Evolutionary conservation across 768 basidiomycete species (phyloP).

Genomic region (Serpula lacrymans): DNA sequence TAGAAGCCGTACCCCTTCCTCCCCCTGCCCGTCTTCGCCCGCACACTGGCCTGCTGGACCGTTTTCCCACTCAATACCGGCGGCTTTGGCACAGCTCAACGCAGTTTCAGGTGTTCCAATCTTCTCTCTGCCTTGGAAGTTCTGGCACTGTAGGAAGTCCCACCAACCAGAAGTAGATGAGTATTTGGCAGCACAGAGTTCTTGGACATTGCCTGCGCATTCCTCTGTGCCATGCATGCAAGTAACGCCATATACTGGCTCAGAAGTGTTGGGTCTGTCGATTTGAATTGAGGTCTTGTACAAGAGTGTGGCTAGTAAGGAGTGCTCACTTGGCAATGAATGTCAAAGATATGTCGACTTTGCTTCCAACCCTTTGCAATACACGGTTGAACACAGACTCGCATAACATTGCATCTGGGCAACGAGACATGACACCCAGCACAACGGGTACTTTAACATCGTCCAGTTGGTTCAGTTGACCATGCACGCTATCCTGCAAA

Average conservation of each 20-base stretch:
- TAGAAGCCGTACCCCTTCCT: constrained; percentile 65
- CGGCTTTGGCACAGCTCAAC: constrained; percentile 58
- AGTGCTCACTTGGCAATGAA: constrained; percentile 78
- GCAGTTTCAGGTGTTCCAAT: constrained; percentile 69
- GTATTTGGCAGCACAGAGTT: constrained; percentile 75
- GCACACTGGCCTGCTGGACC: constrained; percentile 56
- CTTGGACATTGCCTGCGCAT: constrained; percentile 86
- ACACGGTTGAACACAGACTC: constrained; percentile 77
- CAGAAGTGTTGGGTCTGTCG: constrained; percentile 59
- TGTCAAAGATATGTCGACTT: constrained; percentile 64
- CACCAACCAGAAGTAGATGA: constrained; percentile 63
- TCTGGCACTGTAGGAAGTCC: constrained; percentile 81
- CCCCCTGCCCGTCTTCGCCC: constrained; percentile 54
- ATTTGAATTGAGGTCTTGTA: constrained; percentile 9
- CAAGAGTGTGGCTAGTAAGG: constrained; percentile 5
- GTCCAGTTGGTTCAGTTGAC: constrained; percentile 9
- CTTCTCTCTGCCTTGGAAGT: constrained; percentile 53
- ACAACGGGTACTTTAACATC: constrained; percentile 46
- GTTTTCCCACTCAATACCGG: constrained; percentile 65
- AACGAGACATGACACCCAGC: constrained; percentile 64
- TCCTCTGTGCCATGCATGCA: constrained; percentile 82
- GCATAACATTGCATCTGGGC: constrained; percentile 82
- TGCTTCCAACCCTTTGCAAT: constrained; percentile 54
- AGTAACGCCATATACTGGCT: constrained; percentile 69
- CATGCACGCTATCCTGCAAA: constrained; percentile 19